Conservation (phyloP, 2,329 filamentous ascomycete genomes). For the Pyricularia sp. region DNA sequence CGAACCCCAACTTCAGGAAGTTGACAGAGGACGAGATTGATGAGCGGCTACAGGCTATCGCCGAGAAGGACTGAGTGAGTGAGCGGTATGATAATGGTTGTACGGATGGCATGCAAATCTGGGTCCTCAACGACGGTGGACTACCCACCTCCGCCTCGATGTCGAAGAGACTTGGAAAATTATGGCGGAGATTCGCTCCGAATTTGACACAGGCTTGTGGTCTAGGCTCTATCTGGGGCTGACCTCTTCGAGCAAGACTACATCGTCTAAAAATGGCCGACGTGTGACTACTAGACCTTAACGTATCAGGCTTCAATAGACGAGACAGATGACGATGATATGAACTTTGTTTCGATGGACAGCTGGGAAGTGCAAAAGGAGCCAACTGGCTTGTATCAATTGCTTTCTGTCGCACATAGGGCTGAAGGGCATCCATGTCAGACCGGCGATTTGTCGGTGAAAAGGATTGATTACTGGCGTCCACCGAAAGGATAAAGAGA, state of each 20-base stretch:
- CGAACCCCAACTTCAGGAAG: conserved; percentile 69
- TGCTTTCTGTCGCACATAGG: background rate
- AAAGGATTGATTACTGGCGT: background rate
- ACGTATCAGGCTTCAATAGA: background rate
- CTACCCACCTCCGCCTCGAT: background rate
- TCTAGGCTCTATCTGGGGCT: background rate
- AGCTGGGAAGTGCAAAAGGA: background rate
- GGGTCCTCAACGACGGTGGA: background rate
- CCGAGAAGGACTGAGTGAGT: conserved; percentile 74
- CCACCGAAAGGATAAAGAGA: background rate
- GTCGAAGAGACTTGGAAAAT: background rate
- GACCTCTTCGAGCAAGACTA: background rate
- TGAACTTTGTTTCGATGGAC: background rate
- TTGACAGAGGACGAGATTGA: conserved; percentile 98
- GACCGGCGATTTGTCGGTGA: background rate
- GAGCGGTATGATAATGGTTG: background rate
- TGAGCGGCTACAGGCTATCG: conserved; percentile 93
- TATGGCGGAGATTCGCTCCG: background rate
- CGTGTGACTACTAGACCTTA: background rate
- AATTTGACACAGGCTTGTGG: background rate
- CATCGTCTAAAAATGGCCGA: background rate
- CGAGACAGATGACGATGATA: background rate
- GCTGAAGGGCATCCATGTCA: background rate
- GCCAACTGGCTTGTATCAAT: background rate
- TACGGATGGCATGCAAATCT: background rate